Evolutionary conservation across 768 basidiomycete genomes (phyloP), one percentile per base, ranked within the genome.

Genomic region (Naganishia randhawae): DNA sequence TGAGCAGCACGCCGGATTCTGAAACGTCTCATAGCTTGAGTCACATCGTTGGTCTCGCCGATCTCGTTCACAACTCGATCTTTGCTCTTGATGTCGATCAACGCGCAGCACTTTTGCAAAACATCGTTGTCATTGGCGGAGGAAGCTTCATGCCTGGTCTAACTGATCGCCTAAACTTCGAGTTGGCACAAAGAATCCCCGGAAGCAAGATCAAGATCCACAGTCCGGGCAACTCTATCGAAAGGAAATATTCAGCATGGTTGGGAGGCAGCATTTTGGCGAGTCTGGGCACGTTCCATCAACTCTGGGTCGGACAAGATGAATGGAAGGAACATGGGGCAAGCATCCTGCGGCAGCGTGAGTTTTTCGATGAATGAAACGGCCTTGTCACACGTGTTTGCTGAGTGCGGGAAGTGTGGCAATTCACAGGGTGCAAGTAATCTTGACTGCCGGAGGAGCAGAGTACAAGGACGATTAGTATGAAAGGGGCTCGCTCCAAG

Each of bases 201-300:
- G 39, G 57, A 63, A 81, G 80, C 71, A 81, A 73, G 87, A 86
- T 90, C 67, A 94, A 93, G 83, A 89, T 95, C 45, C 91, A 95
- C 74, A 88, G 93, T 0, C 89, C 96, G 2, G 92, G 93, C 13
- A 92, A 92, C 74, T 86, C 90, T 0, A 84, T 88, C 57, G 96
- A 98, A 78, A 85, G 95, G 52, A 86, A 89, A 66, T 96, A 92
- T 78, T 89, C 92, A 16, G 88, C 89, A 22, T 99, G 96, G 96
- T 82, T 99, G 8, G 96, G 96, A 13, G 96, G 95, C 32, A 92
- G 90, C 72, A 95, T 98, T 74, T 83, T 98, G 53, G 94, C 90
- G 0, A 92, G 90, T 75, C 81, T 98, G 75, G 96, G 96, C 27
- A 97, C 94, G 17, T 99, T 98, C 85, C 96, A 99, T 77, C 95